These are phyloP conservation scores for Pyrenophora graminea DNA, from an alignment of 2,329 filamentous ascomycete species.

Conservation along the genomic window DNA sequence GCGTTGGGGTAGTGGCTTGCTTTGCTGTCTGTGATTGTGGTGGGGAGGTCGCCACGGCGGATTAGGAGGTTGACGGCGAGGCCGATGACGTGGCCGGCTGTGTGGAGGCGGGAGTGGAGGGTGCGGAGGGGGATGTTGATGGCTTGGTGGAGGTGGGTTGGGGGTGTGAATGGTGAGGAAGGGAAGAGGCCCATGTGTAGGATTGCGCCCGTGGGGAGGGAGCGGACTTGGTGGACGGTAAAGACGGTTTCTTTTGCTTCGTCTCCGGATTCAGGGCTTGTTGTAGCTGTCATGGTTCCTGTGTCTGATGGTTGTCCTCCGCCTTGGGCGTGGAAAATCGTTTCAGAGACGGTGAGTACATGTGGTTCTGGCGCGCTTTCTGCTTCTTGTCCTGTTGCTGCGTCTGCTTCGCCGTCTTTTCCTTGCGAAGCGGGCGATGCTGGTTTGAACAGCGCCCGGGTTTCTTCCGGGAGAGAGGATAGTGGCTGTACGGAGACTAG, in stretches of 20 bases:
- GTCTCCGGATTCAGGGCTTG: background rate
- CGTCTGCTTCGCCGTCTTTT: too few relatives aligned
- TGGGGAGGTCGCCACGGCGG: constrained; percentile 45
- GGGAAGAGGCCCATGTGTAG: constrained; percentile 69
- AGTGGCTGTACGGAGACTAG: constrained; percentile 57
- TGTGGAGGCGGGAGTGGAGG: constrained; percentile 71
- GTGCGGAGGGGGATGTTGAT: constrained; percentile 65
- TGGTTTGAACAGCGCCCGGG: constrained; percentile 63
- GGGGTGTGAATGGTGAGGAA: constrained; percentile 1
- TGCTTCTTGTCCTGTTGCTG: too few relatives aligned
- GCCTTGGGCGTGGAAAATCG: constrained; percentile 77
- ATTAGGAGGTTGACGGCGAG: constrained; percentile 66
- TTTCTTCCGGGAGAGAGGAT: constrained; percentile 55
- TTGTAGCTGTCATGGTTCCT: constrained; percentile 56
- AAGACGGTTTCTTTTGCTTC: constrained; percentile 46
- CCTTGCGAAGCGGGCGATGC: constrained; percentile 41
- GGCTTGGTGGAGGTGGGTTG: constrained; percentile 55
- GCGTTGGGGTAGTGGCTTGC: constrained; percentile 72
- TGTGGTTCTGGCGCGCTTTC: constrained; percentile 47
- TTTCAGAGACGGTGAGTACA: constrained; percentile 65
- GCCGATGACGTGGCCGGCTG: constrained; percentile 73
- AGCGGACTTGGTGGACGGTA: constrained; percentile 61
- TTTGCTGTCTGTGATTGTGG: constrained; percentile 67
- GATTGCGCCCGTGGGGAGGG: constrained; percentile 56
- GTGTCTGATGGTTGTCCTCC: constrained; percentile 74